These are phyloP conservation scores for Daldinia grandis DNA, from an alignment of 495 filamentous ascomycete species.

Conservation along the genomic window DNA sequence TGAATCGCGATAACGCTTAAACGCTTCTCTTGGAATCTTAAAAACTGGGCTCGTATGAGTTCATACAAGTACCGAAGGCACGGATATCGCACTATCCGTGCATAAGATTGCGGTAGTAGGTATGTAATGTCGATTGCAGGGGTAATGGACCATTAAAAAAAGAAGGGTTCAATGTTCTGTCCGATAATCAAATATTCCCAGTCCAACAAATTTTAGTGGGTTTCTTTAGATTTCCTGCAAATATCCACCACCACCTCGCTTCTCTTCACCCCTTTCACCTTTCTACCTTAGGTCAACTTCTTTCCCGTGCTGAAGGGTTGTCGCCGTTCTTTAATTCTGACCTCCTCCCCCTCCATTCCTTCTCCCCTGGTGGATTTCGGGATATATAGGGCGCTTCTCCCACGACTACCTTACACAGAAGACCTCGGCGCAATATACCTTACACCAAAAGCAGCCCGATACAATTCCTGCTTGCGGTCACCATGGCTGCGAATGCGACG, in stretches of 20 bases:
- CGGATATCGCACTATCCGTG: constrained; percentile 36
- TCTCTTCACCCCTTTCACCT: constrained; percentile 7
- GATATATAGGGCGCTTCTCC: constrained; percentile 8
- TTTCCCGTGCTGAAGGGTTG: constrained; percentile 19
- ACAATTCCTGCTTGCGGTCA: constrained; percentile 27
- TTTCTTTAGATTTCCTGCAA: constrained; percentile 22
- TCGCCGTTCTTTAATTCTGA: constrained; percentile 5
- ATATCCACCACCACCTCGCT: constrained; percentile 17
- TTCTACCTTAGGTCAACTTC: constrained; percentile 15
- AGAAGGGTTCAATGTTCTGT: constrained; percentile 12
- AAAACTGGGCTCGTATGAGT: not conserved
- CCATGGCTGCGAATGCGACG: constrained; percentile 71
- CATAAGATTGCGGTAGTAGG: not conserved
- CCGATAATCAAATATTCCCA: constrained; percentile 42
- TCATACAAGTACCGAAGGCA: constrained; percentile 11
- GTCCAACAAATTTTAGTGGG: constrained; percentile 38
- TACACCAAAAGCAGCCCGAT: not conserved
- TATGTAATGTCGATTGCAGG: constrained; percentile 11
- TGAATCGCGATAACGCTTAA: not conserved
- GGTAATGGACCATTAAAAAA: not conserved
- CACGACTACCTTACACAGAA: not conserved
- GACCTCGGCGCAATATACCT: constrained; percentile 16
- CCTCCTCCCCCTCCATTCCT: not conserved
- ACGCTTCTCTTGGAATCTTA: not conserved
- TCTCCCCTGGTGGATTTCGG: constrained; percentile 6